Conservation (phyloP, 768 basidiomycete species). For the Lentinula detonsa region DNA sequence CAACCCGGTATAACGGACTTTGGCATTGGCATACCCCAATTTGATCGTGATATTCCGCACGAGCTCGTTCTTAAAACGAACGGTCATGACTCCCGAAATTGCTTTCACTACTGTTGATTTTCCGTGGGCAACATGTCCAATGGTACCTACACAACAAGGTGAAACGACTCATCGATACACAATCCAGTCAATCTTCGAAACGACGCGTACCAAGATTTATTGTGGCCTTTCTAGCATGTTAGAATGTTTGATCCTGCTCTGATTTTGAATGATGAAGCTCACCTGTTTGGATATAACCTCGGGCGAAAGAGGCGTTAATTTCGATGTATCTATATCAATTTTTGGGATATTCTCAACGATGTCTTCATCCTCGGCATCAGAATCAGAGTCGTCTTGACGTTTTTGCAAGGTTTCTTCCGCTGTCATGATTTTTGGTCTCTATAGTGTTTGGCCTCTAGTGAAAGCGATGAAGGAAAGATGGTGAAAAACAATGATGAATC, state of each 20-base stretch:
- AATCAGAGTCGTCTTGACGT: slow-evolving; percentile 61
- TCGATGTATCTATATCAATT: slow-evolving; percentile 75
- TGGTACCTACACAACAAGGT: slow-evolving; percentile 60
- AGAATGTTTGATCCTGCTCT: background rate
- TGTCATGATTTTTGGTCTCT: slow-evolving; percentile 40
- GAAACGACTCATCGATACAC: background rate
- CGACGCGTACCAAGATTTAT: slow-evolving; percentile 74
- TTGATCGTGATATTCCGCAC: slow-evolving; percentile 99
- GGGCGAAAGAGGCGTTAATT: slow-evolving; percentile 82
- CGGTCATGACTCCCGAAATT: slow-evolving; percentile 97
- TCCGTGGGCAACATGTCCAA: slow-evolving; percentile 98
- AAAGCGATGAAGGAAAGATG: background rate
- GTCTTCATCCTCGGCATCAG: slow-evolving; percentile 57
- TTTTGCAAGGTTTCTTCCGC: slow-evolving; percentile 65
- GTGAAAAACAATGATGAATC: background rate
- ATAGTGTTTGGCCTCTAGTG: background rate
- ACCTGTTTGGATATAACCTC: slow-evolving; percentile 92
- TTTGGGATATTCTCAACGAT: slow-evolving; percentile 48
- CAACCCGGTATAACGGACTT: slow-evolving; percentile 48
- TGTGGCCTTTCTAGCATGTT: slow-evolving; percentile 59
- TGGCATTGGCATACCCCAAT: slow-evolving; percentile 98
- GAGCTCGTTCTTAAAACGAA: slow-evolving; percentile 98
- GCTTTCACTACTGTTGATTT: slow-evolving; percentile 98
- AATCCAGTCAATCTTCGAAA: slow-evolving; percentile 3
- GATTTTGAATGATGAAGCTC: slow-evolving; percentile 16